Percentiles rank a stretch among this genome's conserved stretches.
Conservation (phyloP, 208 protist genomes). For the Trypanosoma vivax region DNA sequence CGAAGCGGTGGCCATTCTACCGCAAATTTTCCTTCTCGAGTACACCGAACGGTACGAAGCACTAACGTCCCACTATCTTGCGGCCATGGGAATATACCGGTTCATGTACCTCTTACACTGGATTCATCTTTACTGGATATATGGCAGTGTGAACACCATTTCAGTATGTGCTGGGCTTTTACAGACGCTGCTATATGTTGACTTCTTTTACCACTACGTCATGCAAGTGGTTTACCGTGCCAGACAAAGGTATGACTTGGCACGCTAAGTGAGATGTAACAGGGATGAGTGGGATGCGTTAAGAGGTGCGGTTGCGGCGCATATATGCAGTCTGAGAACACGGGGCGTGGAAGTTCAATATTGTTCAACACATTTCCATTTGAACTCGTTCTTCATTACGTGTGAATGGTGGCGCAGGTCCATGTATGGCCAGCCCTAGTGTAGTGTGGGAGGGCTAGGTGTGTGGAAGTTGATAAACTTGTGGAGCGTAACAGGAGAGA, state of each 20-base stretch:
- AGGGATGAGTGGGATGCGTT: not conserved
- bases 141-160: slow-evolving; percentile 58
- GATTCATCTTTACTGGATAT: slow-evolving; percentile 79
- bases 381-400: too few relatives aligned
- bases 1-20: slow-evolving; percentile 94
- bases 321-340: too few relatives aligned
- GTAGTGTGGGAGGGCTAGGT: too few relatives aligned
- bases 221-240: slow-evolving; percentile 72
- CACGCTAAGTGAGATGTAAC: slow-evolving; percentile 26
- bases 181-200: slow-evolving; percentile 92
- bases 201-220: slow-evolving; percentile 97
- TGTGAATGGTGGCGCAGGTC: too few relatives aligned
- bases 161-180: slow-evolving; percentile 79
- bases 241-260: slow-evolving; percentile 74
- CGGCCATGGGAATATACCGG: slow-evolving; percentile 91
- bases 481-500: too few relatives aligned
- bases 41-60: slow-evolving; percentile 91
- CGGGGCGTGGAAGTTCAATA: too few relatives aligned
- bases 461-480: too few relatives aligned
- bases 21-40: slow-evolving; percentile 94
- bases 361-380: too few relatives aligned
- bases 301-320: not conserved
- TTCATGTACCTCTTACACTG: slow-evolving; percentile 95
- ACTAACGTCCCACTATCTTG: slow-evolving; percentile 94
- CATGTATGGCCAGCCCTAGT: too few relatives aligned